phyloP scores from a whole-genome alignment of 2,329 filamentous ascomycete genomes.

The Beauveria sp. region DNA sequence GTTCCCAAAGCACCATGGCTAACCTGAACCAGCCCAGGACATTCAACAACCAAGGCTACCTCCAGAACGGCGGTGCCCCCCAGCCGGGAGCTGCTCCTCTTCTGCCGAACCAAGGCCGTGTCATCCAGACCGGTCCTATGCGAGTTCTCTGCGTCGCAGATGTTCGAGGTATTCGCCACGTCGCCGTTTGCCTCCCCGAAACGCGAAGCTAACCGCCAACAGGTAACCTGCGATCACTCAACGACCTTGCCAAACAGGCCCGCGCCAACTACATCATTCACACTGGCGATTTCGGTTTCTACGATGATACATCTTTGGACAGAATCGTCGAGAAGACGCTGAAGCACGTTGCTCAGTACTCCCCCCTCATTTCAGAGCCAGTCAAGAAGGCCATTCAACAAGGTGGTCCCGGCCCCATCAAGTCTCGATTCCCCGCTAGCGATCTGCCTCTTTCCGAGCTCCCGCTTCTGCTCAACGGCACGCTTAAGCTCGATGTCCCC shows the following conservation, averaged over 20 bases:
- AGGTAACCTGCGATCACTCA: constrained; percentile 94
- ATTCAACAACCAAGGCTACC: constrained; percentile 46
- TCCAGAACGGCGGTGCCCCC: constrained; percentile 53
- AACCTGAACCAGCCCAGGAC: constrained; percentile 29
- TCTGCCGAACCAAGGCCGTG: constrained; percentile 58
- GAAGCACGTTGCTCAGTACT: constrained; percentile 98
- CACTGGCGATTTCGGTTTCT: constrained; percentile 98
- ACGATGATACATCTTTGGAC: constrained; percentile 91
- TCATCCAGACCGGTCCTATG: constrained; percentile 58
- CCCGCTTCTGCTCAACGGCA: constrained; percentile 77
- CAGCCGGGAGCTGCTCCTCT: constrained; percentile 56
- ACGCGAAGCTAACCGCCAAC: constrained; percentile 14
- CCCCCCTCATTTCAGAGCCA: constrained; percentile 77
- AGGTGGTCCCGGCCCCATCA: constrained; percentile 68
- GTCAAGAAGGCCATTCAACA: constrained; percentile 60
- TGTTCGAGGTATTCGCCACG: constrained; percentile 52
- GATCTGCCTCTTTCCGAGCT: constrained; percentile 91
- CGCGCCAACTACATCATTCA: constrained; percentile 97
- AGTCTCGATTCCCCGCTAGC: constrained; percentile 71
- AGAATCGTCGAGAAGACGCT: constrained; percentile 98
- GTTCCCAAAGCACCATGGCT: constrained; percentile 16
- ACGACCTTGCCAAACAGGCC: constrained; percentile 91
- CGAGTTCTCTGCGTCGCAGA: constrained; percentile 65
- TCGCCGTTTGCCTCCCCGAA: constrained; percentile 9
- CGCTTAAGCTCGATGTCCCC: constrained; percentile 85